A percentile compares a stretch with the other conserved stretches of the same genome.
phyloP scores from a whole-genome alignment of 164 flowering plant species.

The Chimonanthus praecox region DNA sequence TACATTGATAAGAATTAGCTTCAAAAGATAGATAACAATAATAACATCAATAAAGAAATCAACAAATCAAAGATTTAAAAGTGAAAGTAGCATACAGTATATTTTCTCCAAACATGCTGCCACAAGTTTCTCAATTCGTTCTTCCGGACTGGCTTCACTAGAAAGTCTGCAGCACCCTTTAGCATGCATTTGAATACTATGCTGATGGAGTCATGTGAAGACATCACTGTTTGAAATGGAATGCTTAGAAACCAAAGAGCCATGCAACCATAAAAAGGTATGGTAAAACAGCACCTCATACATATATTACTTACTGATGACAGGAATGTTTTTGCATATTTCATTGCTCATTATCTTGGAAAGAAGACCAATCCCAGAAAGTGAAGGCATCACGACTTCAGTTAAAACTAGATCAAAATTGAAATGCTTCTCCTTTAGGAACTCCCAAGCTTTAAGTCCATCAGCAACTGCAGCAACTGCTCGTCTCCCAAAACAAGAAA shows the following conservation, averaged over 20 bases:
- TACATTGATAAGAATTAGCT: neutral
- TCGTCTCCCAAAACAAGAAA: neutral
- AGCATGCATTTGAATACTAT: slow-evolving; percentile 51
- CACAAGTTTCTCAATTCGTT: slow-evolving; percentile 48
- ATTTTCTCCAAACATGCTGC: slow-evolving; percentile 62
- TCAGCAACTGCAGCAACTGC: slow-evolving; percentile 41
- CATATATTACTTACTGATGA: slow-evolving; percentile 29
- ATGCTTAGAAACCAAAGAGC: neutral
- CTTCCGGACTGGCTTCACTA: slow-evolving; percentile 48
- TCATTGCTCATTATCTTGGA: slow-evolving; percentile 44
- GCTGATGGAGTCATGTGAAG: slow-evolving; percentile 44
- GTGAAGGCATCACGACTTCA: slow-evolving; percentile 46
- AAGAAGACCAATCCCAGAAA: slow-evolving; percentile 44
- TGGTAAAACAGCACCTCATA: neutral
- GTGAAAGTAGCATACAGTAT: slow-evolving; percentile 23
- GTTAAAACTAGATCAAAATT: slow-evolving; percentile 43
- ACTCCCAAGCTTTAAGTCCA: slow-evolving; percentile 49
- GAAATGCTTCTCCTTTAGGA: slow-evolving; percentile 26
- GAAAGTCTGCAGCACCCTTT: slow-evolving; percentile 53
- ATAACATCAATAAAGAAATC: neutral
- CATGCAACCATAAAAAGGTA: slow-evolving; percentile 1
- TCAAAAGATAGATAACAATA: neutral
- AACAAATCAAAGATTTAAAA: neutral
- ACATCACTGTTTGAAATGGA: slow-evolving; percentile 40
- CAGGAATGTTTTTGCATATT: slow-evolving; percentile 37